A percentile compares a stretch with the other conserved stretches of the same genome.
Conservation (phyloP, 1,139 yeast species). For the Suhomyces ambrosiae region DNA sequence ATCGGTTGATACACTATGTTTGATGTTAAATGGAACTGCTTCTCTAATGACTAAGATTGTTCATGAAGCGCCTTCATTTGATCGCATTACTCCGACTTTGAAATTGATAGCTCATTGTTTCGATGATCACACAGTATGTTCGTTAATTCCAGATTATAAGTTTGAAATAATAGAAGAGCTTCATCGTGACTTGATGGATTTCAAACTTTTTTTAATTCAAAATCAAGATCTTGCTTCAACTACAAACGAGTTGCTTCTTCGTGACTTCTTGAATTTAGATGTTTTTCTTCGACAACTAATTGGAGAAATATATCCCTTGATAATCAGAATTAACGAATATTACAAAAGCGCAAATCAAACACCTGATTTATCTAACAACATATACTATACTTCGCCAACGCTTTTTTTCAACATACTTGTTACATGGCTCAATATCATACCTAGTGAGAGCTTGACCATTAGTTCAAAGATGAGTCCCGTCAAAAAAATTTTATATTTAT, state of each 20-base stretch:
- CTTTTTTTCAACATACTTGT: slow-evolving; percentile 36
- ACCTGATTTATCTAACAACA: slow-evolving; percentile 18
- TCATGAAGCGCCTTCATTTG: slow-evolving; percentile 22
- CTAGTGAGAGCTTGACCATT: slow-evolving; percentile 36
- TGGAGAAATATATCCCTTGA: slow-evolving; percentile 30
- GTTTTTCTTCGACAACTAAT: slow-evolving; percentile 32
- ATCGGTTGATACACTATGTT: slow-evolving; percentile 34
- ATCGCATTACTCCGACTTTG: slow-evolving; percentile 31
- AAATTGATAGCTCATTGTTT: slow-evolving; percentile 29
- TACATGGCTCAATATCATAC: slow-evolving; percentile 40
- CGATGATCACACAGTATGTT: slow-evolving; percentile 28
- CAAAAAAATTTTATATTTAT: slow-evolving; percentile 37
- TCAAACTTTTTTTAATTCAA: slow-evolving; percentile 24
- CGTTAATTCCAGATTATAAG: slow-evolving; percentile 39
- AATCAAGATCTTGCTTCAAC: slow-evolving; percentile 14
- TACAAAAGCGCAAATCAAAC: slow-evolving; percentile 22
- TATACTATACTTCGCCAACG: slow-evolving; percentile 28
- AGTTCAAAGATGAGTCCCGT: slow-evolving; percentile 33
- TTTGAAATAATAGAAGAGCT: slow-evolving; percentile 33
- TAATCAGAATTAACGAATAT: slow-evolving; percentile 27
- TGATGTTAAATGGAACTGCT: slow-evolving; percentile 40
- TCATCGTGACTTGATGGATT: slow-evolving; percentile 25
- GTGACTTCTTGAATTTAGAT: slow-evolving; percentile 29
- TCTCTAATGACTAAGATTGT: slow-evolving; percentile 34
- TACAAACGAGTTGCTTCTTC: slow-evolving; percentile 15